phyloP scores from a whole-genome alignment of 805 yeast genomes.

The Lachancea waltii region DNA sequence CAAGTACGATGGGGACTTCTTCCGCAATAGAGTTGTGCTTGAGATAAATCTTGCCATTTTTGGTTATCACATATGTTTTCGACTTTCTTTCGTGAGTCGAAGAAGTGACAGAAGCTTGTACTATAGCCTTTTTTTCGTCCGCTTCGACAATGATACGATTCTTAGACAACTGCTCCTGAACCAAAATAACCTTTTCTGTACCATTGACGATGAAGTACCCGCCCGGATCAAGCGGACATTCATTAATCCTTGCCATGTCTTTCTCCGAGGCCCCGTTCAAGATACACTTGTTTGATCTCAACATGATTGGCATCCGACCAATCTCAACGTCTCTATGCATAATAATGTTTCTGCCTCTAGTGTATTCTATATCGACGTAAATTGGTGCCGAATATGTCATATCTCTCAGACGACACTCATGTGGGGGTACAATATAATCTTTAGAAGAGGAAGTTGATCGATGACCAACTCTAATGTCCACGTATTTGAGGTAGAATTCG shows the following conservation, averaged over 20 bases:
- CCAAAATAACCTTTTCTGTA: constrained; percentile 93
- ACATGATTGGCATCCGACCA: constrained; percentile 99
- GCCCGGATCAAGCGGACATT: constrained; percentile 98
- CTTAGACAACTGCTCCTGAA: constrained; percentile 93
- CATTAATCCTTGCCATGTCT: constrained; percentile 83
- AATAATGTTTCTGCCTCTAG: constrained; percentile 88
- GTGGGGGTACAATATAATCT: constrained; percentile 76
- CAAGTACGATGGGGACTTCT: constrained; percentile 90
- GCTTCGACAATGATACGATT: constrained; percentile 98
- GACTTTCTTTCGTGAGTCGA: constrained; percentile 98
- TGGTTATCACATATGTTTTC: constrained; percentile 90
- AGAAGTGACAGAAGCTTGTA: constrained; percentile 96
- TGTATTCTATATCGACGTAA: constrained; percentile 93
- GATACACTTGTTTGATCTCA: constrained; percentile 87
- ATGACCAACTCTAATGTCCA: constrained; percentile 88
- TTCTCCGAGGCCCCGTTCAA: constrained; percentile 69
- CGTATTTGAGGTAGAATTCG: constrained; percentile 85
- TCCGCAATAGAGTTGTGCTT: constrained; percentile 95
- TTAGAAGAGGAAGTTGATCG: constrained; percentile 48
- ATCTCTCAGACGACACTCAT: constrained; percentile 91
- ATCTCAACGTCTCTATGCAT: constrained; percentile 86
- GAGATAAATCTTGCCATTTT: constrained; percentile 79
- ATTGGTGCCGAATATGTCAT: constrained; percentile 93
- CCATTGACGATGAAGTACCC: constrained; percentile 98
- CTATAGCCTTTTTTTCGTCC: constrained; percentile 88